Evolutionary conservation across 1,284 basidiomycete genomes (phyloP).

Genomic region (Leccinum variabile): DNA sequence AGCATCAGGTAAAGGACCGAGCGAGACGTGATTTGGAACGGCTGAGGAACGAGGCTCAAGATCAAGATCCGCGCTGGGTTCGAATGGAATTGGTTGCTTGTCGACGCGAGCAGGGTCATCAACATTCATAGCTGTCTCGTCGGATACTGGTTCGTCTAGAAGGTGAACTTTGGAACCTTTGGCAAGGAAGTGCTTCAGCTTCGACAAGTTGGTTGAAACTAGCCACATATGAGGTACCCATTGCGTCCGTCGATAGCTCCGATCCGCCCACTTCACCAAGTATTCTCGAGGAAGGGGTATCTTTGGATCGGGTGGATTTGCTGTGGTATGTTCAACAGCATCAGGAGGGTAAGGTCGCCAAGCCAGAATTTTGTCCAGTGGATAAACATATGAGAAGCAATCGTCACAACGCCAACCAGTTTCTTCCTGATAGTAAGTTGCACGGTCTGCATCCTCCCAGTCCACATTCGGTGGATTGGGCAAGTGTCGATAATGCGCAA

Average conservation of each 20-base stretch:
- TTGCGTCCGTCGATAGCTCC: conserved; percentile 73
- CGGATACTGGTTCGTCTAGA: conserved; percentile 46
- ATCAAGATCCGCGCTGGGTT: conserved; percentile 37
- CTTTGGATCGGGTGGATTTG: conserved; percentile 56
- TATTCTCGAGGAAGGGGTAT: conserved; percentile 78
- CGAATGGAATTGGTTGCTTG: conserved; percentile 33
- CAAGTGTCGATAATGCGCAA: conserved; percentile 79
- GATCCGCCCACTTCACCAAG: conserved; percentile 81
- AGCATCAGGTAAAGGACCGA: conserved; percentile 53
- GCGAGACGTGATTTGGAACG: conserved; percentile 21
- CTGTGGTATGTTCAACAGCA: conserved; percentile 50
- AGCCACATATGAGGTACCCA: conserved; percentile 95
- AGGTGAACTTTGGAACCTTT: conserved; percentile 72
- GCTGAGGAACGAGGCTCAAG: conserved; percentile 39
- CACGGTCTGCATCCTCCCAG: conserved; percentile 48
- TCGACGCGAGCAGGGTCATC: conserved; percentile 37
- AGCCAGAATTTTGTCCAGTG: conserved; percentile 85
- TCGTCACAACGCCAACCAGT: conserved; percentile 78
- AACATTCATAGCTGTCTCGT: conserved; percentile 34
- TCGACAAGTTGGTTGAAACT: conserved; percentile 55
- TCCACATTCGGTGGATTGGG: conserved; percentile 44
- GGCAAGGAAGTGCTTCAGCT: conserved; percentile 75
- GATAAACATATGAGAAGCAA: conserved; percentile 72
- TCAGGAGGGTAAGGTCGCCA: conserved; percentile 80
- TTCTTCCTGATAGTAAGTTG: conserved; percentile 60